Evolutionary conservation across 495 filamentous ascomycete species (phyloP).

Genomic region (Thermochaetoides thermophila): DNA sequence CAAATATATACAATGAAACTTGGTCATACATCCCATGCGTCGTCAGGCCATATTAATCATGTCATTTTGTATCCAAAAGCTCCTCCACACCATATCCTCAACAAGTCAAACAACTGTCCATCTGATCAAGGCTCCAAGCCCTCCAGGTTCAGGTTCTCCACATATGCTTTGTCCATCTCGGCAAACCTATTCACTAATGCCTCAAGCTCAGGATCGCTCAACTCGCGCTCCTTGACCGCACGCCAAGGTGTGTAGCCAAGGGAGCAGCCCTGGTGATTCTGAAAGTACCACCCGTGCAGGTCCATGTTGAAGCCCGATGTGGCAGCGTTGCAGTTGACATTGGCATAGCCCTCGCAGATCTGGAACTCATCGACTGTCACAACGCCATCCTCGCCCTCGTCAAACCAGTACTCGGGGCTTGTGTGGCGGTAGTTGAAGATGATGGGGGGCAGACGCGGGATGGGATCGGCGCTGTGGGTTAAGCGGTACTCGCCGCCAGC

Average conservation of each 20-base stretch:
- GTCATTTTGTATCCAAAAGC: too few relatives aligned
- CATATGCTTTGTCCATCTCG: constrained; percentile 12
- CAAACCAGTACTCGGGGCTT: constrained; percentile 52
- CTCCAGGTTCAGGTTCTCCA: constrained; percentile 2
- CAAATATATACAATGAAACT: too few relatives aligned
- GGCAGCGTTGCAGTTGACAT: constrained; percentile 26
- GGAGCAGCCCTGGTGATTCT: constrained; percentile 18
- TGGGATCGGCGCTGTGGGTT: constrained; percentile 52
- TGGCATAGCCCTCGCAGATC: constrained; percentile 24
- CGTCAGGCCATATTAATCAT: too few relatives aligned
- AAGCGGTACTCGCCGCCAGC: constrained; percentile 42
- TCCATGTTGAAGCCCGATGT: constrained; percentile 16
- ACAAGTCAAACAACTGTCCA: too few relatives aligned
- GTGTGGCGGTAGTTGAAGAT: constrained; percentile 43
- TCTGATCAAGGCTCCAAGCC: too few relatives aligned
- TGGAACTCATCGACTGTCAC: constrained; percentile 19
- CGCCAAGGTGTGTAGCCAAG: constrained; percentile 4
- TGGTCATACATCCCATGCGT: too few relatives aligned
- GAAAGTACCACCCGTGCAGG: constrained; percentile 26
- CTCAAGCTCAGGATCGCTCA: constrained; percentile 20
- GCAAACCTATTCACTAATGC: constrained; percentile 16
- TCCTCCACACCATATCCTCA: too few relatives aligned
- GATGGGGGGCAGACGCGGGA: constrained; percentile 47
- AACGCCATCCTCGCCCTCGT: constrained; percentile 6
- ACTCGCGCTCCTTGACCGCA: constrained; percentile 9